Base-by-base conservation (phyloP, 177 flowering plant species). In the Tripterygium wilfordii region DNA sequence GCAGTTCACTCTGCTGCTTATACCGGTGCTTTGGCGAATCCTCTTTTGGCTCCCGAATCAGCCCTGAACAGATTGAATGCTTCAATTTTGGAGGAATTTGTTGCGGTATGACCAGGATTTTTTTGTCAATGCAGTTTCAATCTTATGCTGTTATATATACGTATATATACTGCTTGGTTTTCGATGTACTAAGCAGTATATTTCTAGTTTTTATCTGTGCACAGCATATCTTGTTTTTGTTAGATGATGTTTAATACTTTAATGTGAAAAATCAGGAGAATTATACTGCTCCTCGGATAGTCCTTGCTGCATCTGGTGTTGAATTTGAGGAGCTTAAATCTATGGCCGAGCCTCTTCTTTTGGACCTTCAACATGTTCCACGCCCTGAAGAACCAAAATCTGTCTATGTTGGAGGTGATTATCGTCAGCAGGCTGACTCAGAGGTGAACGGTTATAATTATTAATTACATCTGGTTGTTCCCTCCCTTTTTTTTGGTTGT, bases 271-370 rank as follows among this genome's bases (percentile, higher is more conserved):
- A 63, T 37, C 61, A 85, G 97, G 85, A 80, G 57, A 75, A 94
- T 46, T 94, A 79, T 49, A 81, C 95, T 46, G 96, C 97, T 60
- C 75, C 90, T 25, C 66, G 99, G 31, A 85, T 94, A 70, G 99
- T 87, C 16, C 83, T 94, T 61, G 92, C 90, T 22, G 97, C 96
- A 45, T 80, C 83, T 33, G 99, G 96, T 23, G 85, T 90, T 62
- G 95, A 94, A 13, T 95, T 87, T 60, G 92, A 82, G 48, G 89
- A 87, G 36, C 67, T 94, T n/a, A 4, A 85, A 54, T 57, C 81
- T 38, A 28, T 79, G 56, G 96, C 95, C 14, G 88, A 87, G 62
- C 90, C 97, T 10, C 88, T 94, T 67, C 65, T 94, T 24, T 78
- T 88, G 57, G 99, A 94, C 64, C 65, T 94, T 41, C 95, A 88